Evolutionary conservation across 2,329 filamentous ascomycete species (phyloP), one percentile per base, ranked within the genome.

Genomic region (Trichothecium roseum): DNA sequence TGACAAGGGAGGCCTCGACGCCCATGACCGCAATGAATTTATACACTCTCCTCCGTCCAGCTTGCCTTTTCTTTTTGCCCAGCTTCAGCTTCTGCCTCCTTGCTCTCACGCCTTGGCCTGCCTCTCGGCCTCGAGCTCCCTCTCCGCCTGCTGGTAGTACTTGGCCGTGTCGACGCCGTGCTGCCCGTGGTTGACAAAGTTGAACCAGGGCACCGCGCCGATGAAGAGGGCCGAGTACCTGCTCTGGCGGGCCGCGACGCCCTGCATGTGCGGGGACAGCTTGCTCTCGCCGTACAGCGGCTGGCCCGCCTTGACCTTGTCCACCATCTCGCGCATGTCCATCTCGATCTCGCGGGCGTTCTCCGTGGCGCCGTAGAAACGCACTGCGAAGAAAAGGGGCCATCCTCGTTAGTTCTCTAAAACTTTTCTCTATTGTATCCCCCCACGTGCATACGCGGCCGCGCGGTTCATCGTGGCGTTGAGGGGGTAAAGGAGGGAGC

Each of bases 311-410:
- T 96, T 98, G 57, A 96, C 88, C 64, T 89, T 93, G 59, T 79
- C 75, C 27, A 95, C 88, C 91, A 98, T 98, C 64, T 98, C 91
- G 45, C 77, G 75, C 88, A 96, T 96, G 57, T 98, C 91, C 81
- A 94, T 81, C 45, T 94, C 83, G 39, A 91, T 68, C 62, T 98
- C 91, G 50, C 91, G 80, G 37, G 80, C 66, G 64, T 98, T 98
- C 63, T 98, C 91, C 32, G 75, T 80, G 62, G 88, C 85, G 51
- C 91, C 91, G 65, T 95, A 96, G 66, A 98, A 96, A 45, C 91
- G 84, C 53, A 89, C 87, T 94, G 53, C 20, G 10, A 24, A 24
- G 20, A n/a, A n/a, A n/a, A n/a, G n/a, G n/a, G n/a, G n/a, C n/a
- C n/a, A n/a, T n/a, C n/a, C n/a, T n/a, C n/a, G n/a, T n/a, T n/a